Evolutionary conservation across 2,329 filamentous ascomycete species (phyloP), one percentile per base, ranked within the genome.

Genomic region (Xylariaceae sp.): DNA sequence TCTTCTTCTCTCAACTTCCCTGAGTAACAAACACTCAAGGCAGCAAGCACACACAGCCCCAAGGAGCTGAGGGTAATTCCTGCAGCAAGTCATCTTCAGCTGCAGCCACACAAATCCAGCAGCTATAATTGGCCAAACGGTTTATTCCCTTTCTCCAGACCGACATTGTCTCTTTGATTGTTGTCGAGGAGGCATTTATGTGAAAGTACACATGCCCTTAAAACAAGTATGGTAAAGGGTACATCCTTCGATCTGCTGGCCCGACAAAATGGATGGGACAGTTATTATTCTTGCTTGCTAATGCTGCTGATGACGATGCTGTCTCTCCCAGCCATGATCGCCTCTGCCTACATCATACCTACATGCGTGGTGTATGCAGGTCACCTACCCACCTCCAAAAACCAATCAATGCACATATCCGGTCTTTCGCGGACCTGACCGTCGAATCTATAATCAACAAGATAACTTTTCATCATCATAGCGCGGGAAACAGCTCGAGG

Each of bases 41-140:
- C 37, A 42, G 13, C 9, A 42, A 7, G 9, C 48, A 18, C 56
- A 52, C 57, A 56, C 58, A 62, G 58, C 60, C 61, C 53, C 50
- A 15, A 44, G 17, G 23, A 60, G 61, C 61, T 61, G 61, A 62
- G 42, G 34, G 44, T 23, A 35, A 30, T 30, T 45, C 55, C 54
- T 60, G 49, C 51, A 53, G 56, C 48, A 51, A 45, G 42, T n/a
- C 57, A 63, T 53, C 17, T 48, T 61, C 61, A 63, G 61, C 61
- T 53, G 18, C 35, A 59, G 54, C 61, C 56, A 61, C 54, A 57
- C 56, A 59, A 18, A 45, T n/a, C 42, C 15, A 51, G 53, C 61
- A 55, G 58, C 58, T 52, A 44, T 13, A 45, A 30, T 39, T 48
- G 42, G 34, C n/a, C 17, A 53, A 13, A 55, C 47, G 10, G 34